Conservation (phyloP, 2,329 filamentous ascomycete genomes). For the Monilinia polystroma region DNA sequence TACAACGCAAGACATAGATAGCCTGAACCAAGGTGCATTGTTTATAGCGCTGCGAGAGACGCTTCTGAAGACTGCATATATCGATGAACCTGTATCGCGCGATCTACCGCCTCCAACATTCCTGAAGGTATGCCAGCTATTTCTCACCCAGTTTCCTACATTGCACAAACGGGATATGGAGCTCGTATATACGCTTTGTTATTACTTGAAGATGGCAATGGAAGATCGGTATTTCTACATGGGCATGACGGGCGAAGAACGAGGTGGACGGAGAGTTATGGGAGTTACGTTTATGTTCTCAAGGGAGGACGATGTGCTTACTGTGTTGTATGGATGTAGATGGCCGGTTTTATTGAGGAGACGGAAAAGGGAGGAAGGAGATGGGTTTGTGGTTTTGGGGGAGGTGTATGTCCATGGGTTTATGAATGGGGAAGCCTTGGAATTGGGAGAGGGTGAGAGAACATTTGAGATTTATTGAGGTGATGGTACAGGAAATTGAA, state of each 20-base stretch:
- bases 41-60: not conserved
- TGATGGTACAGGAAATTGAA: not conserved
- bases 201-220: not conserved
- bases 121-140: not conserved
- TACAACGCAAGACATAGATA: not conserved
- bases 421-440: not conserved
- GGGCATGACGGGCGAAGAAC: not conserved
- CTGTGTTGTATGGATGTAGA: not conserved
- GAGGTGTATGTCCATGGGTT: not conserved
- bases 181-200: not conserved
- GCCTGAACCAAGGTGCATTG: no score
- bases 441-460: not conserved
- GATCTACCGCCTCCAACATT: not conserved
- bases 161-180: not conserved
- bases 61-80: not conserved
- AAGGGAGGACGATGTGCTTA: not conserved
- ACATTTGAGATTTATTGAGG: not conserved
- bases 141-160: not conserved
- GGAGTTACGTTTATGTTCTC: not conserved
- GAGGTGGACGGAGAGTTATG: not conserved
- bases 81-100: not conserved
- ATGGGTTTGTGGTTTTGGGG: not conserved
- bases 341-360: not conserved
- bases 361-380: not conserved
- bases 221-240: constrained; percentile 1